Evolutionary conservation across 2,329 filamentous ascomycete genomes (phyloP), one percentile per base, ranked within the genome.

Genomic region (Fusarium brachygibbosum): DNA sequence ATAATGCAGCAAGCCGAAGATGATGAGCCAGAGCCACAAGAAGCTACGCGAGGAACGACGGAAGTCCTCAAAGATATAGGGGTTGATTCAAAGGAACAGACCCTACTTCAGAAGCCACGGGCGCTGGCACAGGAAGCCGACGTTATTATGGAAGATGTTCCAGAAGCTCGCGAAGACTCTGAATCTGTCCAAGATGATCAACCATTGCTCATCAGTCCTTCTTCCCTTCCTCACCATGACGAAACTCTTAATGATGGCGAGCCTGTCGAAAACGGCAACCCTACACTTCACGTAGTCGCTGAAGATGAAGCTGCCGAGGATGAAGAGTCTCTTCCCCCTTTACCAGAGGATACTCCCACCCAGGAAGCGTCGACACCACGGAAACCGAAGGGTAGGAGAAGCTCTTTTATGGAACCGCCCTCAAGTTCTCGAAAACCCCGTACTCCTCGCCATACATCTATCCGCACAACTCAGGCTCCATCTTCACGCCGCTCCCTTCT

Each of bases 401-500:
- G 25, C 5, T 31, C 37, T 50, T 40, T 21, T 21, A n/a, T 41
- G 25, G 54, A 51, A 16, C 62, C 62, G 11, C 51, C 65, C 12
- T 73, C 69, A 21, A 72, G 58, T 8, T 58, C 72, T 23, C 66
- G 69, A 17, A 76, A 70, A 11, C 77, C 77, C 2, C 72, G 66
- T 40, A 77, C 76, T 6, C 75, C 73, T 25, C 64, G 74, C 4
- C 73, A 69, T 5, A 68, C 69, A 7, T 58, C 72, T 45, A 72
- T 68, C 48, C 72, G 54, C 45, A 69, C 77, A 50, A 74, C 54
- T n/a, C 71, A 63, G 13, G 69, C 66, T 9, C 73, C 79, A 2
- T 78, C 76, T 5, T 76, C 77, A 46, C 75, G 74, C 28, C 76
- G 73, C 58, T 79, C 82, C 45, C 76, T 85, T 51, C 76, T 83